A percentile compares a stretch with the other conserved stretches of the same genome.
phyloP scores from a whole-genome alignment of 371 early-diverging fungal species.

The Actinomortierella wolfii region DNA sequence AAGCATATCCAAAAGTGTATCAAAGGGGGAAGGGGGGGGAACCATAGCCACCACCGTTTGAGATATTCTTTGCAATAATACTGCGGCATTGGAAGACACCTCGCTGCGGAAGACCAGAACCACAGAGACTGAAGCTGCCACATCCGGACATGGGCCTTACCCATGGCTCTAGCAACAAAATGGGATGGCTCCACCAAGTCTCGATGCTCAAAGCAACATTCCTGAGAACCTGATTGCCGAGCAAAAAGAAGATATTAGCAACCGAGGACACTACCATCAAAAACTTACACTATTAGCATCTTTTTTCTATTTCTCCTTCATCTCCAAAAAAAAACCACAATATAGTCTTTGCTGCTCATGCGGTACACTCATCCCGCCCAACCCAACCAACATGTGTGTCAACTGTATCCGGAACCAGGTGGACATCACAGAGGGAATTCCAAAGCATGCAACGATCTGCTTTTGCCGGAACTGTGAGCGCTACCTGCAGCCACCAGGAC shows the following conservation, averaged over 20 bases:
- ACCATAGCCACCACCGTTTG: no score
- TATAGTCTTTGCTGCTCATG: slow-evolving; percentile 93
- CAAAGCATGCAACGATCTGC: slow-evolving; percentile 92
- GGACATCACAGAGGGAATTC: slow-evolving; percentile 98
- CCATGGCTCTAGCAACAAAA: background rate
- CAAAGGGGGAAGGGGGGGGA: no score
- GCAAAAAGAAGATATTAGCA: no score
- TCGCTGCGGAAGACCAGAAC: no score
- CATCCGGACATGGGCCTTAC: background rate
- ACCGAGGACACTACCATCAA: no score
- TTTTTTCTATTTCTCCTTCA: background rate
- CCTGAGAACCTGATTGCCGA: no score
- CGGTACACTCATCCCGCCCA: slow-evolving; percentile 96
- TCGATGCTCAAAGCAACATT: no score
- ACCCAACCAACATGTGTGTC: slow-evolving; percentile 98
- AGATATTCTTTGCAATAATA: no score
- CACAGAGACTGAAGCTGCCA: background rate
- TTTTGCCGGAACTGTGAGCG: slow-evolving; percentile 97
- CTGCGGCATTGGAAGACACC: slow-evolving; percentile 12
- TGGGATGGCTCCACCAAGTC: no score
- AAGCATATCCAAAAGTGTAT: no score
- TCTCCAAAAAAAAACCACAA: no score
- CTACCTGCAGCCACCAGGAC: slow-evolving; percentile 95
- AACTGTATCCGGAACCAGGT: slow-evolving; percentile 96
- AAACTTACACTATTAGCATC: no score